phyloP scores from a whole-genome alignment of 768 basidiomycete species.

The Coprinopsis marcescibilis region DNA sequence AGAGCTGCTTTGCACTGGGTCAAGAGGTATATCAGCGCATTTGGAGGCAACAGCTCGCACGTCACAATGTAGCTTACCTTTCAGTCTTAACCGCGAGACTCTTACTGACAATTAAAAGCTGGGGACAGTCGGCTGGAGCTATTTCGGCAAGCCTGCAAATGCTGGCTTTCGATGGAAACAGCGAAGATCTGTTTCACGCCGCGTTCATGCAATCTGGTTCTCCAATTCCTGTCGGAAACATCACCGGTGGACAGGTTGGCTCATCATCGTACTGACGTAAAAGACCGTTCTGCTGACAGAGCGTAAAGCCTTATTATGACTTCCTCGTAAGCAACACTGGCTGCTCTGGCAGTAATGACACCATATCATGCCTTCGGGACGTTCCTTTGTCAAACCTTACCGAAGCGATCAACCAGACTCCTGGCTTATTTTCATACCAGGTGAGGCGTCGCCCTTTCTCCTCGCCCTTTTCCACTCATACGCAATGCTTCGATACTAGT shows the following conservation, averaged over 20 bases:
- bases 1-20: slow-evolving; percentile 47
- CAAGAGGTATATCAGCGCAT: slow-evolving; percentile 45
- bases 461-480: neutral
- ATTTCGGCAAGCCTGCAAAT: slow-evolving; percentile 41
- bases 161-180: slow-evolving; percentile 33
- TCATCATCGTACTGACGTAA: neutral
- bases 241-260: slow-evolving; percentile 3
- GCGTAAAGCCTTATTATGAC: slow-evolving; percentile 33
- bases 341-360: slow-evolving; percentile 29
- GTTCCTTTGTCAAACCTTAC: slow-evolving; percentile 26
- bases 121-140: slow-evolving; percentile 52
- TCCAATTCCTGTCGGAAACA: slow-evolving; percentile 23
- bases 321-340: slow-evolving; percentile 31
- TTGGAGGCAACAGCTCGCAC: slow-evolving; percentile 49
- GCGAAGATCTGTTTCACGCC: slow-evolving; percentile 34
- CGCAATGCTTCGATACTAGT: slow-evolving; percentile 19
- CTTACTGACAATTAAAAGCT: slow-evolving; percentile 20
- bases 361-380: slow-evolving; percentile 36
- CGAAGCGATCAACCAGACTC: slow-evolving; percentile 24
- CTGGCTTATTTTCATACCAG: slow-evolving; percentile 22
- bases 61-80: slow-evolving; percentile 33
- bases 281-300: neutral
- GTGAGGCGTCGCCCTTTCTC: slow-evolving; percentile 8
- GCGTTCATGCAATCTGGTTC: slow-evolving; percentile 42
- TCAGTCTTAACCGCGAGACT: neutral